Evolutionary conservation across 1,284 basidiomycete genomes (phyloP), one percentile per base, ranked within the genome.

Genomic region (Hemileia vastatrix): DNA sequence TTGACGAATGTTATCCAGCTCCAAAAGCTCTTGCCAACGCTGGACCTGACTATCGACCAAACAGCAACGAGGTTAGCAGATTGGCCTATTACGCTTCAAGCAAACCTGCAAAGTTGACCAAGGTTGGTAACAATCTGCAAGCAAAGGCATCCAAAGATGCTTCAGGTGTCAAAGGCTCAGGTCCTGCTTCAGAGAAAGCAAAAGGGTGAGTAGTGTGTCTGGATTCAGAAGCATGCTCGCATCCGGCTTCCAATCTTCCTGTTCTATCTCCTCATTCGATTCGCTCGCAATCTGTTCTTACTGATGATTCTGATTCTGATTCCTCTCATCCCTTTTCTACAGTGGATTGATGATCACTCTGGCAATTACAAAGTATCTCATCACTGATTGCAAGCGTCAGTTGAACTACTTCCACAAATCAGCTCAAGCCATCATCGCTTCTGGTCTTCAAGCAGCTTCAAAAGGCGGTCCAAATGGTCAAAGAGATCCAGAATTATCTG

Each of bases 11-110:
- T 78, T 97, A 95, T 77, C 94, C 94, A 4, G 82, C 87, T 1
- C 79, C 85, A 61, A 88, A 91, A 68, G 82, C 86, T 6, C 81
- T 94, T 49, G 78, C 85, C 52, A 83, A 85, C 31, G 81, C 87
- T 6, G 86, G 82, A 24, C 86, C 88, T 36, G 86, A 89, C 60
- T 94, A 86, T n/a, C n/a, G n/a, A n/a, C n/a, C n/a, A n/a, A n/a
- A n/a, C n/a, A n/a, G n/a, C 0, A 92, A 95, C 76, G 92, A 96
- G 72, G 81, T 96, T 33, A 90, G 89, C 59, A 85, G 87, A 51
- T 81, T 98, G 65, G 90, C 89, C 3, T 96, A 96, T 78, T 93
- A 91, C 80, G 90, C 88, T 8, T 84, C 86, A 9, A 91, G 93
- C 77, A 85, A 86, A 70, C 90, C 92, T 0, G 86, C 87, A 33